Evolutionary conservation across 352 stramenopile genomes (phyloP), one percentile per base, ranked within the genome.

Genomic region (Lagenidium giganteum): DNA sequence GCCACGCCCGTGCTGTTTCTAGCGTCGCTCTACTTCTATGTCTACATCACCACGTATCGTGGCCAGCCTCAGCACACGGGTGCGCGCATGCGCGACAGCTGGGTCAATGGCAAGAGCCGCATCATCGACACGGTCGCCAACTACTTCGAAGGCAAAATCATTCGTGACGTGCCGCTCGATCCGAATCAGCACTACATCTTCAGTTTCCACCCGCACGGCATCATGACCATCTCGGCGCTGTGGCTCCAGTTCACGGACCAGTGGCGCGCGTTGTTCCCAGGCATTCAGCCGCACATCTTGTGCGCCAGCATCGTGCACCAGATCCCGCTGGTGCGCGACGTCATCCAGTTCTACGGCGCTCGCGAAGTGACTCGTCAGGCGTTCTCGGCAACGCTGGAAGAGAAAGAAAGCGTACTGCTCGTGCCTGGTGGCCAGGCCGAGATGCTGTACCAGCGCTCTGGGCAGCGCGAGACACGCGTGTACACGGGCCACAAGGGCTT

Each of bases 401-500:
- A 81, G 20, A 72, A 79, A 23, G 46, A 85, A 29, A 89, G 66
- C 29, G 74, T 93, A 14, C 36, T 93, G 42, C 51, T 93, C 26
- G 78, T 93, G 20, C 81, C 81, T 6, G 81, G 81, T 6, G 81
- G 81, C 13, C 81, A 93, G 49, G 71, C 78, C 8, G 81, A 93
- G 51, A 90, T 93, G 78, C 52, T 93, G 18, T 54, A 85, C 35
- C 79, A 87, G 52, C 69, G 57, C 13, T 83, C 77, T 11, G 54
- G 51, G 25, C 47, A 57, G 17, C 80, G 82, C 9, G 52, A 89
- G 47, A 64, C 91, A 33, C 78, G 78, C 23, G 51, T 93, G 13
- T 82, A 83, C 45, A 93, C 76, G 3, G 56, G 64, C 22, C 81
- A 93, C 61, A 83, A 82, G 29, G 81, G 81, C 8, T 93, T 93